phyloP scores from a whole-genome alignment of 2,329 filamentous ascomycete genomes.

The Cadophora luteo-olivacea region DNA sequence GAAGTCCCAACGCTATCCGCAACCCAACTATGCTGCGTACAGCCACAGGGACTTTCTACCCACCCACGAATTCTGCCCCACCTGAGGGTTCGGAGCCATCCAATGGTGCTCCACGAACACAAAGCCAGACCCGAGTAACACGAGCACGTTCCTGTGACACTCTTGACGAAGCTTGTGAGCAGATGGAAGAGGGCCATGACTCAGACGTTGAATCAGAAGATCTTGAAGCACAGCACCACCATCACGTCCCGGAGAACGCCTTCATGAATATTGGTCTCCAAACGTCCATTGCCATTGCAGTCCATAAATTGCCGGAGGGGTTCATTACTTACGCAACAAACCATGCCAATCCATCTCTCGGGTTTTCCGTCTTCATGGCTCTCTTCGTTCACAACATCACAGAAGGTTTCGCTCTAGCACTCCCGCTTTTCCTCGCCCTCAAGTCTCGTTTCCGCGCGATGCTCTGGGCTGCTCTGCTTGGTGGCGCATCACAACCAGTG shows the following conservation, averaged over 20 bases:
- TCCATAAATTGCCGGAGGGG: conserved; percentile 92
- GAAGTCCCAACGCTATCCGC: conserved; percentile 34
- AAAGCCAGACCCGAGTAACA: conserved; percentile 12
- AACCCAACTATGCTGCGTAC: conserved; percentile 27
- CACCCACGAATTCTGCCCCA: conserved; percentile 2
- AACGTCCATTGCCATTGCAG: conserved; percentile 90
- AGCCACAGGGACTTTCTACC: conserved; percentile 27
- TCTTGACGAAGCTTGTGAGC: conserved; percentile 27
- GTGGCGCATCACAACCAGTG: conserved; percentile 85
- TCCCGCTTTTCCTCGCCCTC: conserved; percentile 91
- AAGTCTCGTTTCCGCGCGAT: conserved; percentile 82
- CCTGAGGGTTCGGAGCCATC: not conserved
- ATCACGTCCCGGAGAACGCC: conserved; percentile 93
- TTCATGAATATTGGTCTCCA: conserved; percentile 96
- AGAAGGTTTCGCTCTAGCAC: conserved; percentile 92
- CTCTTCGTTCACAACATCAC: conserved; percentile 98
- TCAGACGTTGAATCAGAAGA: conserved; percentile 29
- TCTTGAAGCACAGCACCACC: conserved; percentile 67
- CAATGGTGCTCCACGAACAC: not conserved
- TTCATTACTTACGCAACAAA: conserved; percentile 96
- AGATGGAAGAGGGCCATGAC: conserved; percentile 10
- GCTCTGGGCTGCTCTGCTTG: conserved; percentile 81
- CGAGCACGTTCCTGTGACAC: conserved; percentile 23
- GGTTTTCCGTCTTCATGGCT: conserved; percentile 91
- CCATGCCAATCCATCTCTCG: conserved; percentile 88